Evolutionary conservation across 2,329 filamentous ascomycete species (phyloP), one percentile per base, ranked within the genome.

Genomic region (Calycina marina): DNA sequence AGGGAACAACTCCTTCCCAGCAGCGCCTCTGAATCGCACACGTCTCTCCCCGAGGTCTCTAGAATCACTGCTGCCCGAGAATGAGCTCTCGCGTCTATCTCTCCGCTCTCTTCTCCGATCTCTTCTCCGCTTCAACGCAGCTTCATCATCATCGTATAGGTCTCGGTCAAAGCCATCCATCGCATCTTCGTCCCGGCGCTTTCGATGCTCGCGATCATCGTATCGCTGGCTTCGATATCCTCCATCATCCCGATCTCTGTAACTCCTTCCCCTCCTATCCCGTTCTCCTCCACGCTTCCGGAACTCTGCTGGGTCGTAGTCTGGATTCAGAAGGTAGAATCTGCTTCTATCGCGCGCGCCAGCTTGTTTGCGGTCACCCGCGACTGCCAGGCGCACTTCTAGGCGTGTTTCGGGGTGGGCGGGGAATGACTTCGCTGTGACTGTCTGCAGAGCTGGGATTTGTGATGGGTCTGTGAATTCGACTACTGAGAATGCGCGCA

Each of bases 261-360:
- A 82, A 49, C 63, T 67, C 36, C 64, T 62, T 42, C 59, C 61
- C 18, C 53, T 52, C 18, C 53, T 52, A 31, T 51, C 47, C 10
- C 55, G 52, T 26, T 8, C 12, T 25, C 69, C 64, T 31, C 69
- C 63, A 37, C 62, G 64, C 37, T 75, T 67, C 40, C 74, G 62
- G 32, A 72, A 69, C 57, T 82, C 84, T 44, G 77, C 75, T 2
- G 79, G 84, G 48, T 93, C 86, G 51, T 85, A 74, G 46, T 93
- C 82, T 1, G 88, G 88, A 46, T 96, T 82, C 48, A 90, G 68
- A 20, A 94, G 72, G 53, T 98, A 98, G 60, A 92, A 96, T 9
- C 83, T 71, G 56, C 88, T 96, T 39, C 80, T 69, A 31, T 78
- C 69, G 8, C 83, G 72, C 1, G 90, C 88, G 25, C 82, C 77